Base-by-base conservation (phyloP, 2,329 filamentous ascomycete genomes). In the Penicillium expansum region DNA sequence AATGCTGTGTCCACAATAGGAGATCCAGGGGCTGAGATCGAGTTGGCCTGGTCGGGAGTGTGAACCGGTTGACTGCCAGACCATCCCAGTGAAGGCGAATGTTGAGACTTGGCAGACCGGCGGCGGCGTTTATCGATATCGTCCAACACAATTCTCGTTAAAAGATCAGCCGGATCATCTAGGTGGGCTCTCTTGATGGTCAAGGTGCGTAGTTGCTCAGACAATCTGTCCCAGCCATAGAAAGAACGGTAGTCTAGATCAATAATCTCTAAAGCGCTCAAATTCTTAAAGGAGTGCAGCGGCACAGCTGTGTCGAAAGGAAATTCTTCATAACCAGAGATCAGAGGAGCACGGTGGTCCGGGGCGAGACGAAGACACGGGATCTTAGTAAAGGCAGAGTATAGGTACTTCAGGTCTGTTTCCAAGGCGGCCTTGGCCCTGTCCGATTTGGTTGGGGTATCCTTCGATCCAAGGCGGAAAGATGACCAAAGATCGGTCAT, bases 341-440 rank as follows among this genome's bases (percentile, higher is more conserved):
- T 97, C 59, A 97, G 80, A 52, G 89, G 87, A 48, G 93, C 92
- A 64, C 91, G 90, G 80, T 92, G 92, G 74, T 99, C 94, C n/a
- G 92, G 92, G 29, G 92, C 87, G 54, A 99, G 81, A 62, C 89
- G 87, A 61, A 99, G 80, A 70, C 91, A 96, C 0, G 94, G 94
- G 42, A 99, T 96, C 78, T 97, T 99, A 69, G 94, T 99, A 72
- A 97, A 99, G 56, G 94, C 91, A 41, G 94, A 97, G 78, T 97
- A 99, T 33, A 99, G 82, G 73, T 99, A 97, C 74, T 93, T 97
- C 65, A 97, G 79, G 72, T 99, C 94, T 56, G 89, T 86, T 71
- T 94, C 87, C 55, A 94, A 77, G 43, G 91, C 89, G 56, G 88
- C 88, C 75, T 95, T 96, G 73, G 94, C 91, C 71, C 91, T 92